phyloP scores from a whole-genome alignment of 2,329 filamentous ascomycete species.

The Ustilaginoidea virens region DNA sequence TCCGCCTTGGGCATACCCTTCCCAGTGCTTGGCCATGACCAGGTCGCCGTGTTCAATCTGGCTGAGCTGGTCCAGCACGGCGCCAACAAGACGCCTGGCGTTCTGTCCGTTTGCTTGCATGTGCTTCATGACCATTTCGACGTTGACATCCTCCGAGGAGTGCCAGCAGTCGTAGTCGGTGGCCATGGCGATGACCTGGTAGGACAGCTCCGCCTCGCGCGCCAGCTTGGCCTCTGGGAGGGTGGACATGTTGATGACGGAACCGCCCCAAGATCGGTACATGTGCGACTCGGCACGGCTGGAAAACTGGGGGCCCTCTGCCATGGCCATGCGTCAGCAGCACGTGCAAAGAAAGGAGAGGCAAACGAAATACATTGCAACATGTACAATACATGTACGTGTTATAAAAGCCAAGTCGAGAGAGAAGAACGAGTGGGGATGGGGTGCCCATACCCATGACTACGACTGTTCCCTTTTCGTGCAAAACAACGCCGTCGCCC shows the following conservation, averaged over 20 bases:
- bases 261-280: constrained; percentile 87
- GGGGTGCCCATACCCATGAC: constrained; percentile 62
- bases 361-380: neutral
- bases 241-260: constrained; percentile 95
- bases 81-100: constrained; percentile 68
- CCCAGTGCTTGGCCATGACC: constrained; percentile 67
- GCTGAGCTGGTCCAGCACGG: constrained; percentile 73
- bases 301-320: constrained; percentile 95
- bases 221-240: constrained; percentile 94
- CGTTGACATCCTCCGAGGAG: constrained; percentile 66
- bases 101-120: constrained; percentile 91
- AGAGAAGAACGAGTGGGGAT: neutral
- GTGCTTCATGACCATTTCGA: constrained; percentile 92
- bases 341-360: neutral
- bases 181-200: constrained; percentile 98
- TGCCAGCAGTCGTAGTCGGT: constrained; percentile 99
- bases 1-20: constrained; percentile 60
- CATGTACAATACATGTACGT: no score
- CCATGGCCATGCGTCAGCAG: neutral
- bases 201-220: constrained; percentile 87
- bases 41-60: constrained; percentile 62
- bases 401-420: neutral
- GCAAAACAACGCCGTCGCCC: constrained; percentile 71
- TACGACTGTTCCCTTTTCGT: constrained; percentile 70
- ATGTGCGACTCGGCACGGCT: constrained; percentile 91